These are phyloP conservation scores for Diplodia intermedia DNA, from an alignment of 2,329 filamentous ascomycete species.

Conservation along the genomic window DNA sequence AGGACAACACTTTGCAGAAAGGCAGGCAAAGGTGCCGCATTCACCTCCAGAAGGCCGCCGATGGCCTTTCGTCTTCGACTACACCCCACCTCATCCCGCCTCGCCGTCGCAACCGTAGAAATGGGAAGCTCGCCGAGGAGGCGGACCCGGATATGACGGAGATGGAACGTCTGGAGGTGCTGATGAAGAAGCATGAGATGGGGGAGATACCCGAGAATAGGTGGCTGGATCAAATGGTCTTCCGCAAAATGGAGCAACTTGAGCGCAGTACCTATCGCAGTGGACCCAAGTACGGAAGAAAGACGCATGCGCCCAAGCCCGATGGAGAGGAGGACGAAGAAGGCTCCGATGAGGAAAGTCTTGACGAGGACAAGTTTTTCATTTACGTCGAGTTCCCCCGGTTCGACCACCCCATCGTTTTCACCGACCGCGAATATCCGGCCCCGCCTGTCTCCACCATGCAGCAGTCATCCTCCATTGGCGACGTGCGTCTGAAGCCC, in stretches of 20 bases:
- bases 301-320: constrained; percentile 49
- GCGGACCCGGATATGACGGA: constrained; percentile 78
- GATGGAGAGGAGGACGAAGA: constrained; percentile 37
- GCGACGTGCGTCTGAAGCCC: constrained; percentile 75
- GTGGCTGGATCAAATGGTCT: constrained; percentile 95
- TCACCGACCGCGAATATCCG: constrained; percentile 91
- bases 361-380: constrained; percentile 72
- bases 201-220: constrained; percentile 91
- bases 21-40: constrained; percentile 90
- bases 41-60: constrained; percentile 81
- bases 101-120: constrained; percentile 60
- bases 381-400: constrained; percentile 91
- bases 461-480: constrained; percentile 68
- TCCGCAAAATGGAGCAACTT: constrained; percentile 82
- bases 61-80: constrained; percentile 79
- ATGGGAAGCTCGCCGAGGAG: constrained; percentile 56
- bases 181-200: constrained; percentile 99
- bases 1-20: constrained; percentile 88
- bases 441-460: constrained; percentile 81
- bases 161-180: constrained; percentile 82
- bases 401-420: constrained; percentile 95
- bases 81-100: constrained; percentile 73
- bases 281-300: constrained; percentile 33
- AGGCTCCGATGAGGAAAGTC: constrained; percentile 49
- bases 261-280: constrained; percentile 48